Evolutionary conservation across 176 grass and related monocot species (phyloP).

Genomic region (Musa acuminata): DNA sequence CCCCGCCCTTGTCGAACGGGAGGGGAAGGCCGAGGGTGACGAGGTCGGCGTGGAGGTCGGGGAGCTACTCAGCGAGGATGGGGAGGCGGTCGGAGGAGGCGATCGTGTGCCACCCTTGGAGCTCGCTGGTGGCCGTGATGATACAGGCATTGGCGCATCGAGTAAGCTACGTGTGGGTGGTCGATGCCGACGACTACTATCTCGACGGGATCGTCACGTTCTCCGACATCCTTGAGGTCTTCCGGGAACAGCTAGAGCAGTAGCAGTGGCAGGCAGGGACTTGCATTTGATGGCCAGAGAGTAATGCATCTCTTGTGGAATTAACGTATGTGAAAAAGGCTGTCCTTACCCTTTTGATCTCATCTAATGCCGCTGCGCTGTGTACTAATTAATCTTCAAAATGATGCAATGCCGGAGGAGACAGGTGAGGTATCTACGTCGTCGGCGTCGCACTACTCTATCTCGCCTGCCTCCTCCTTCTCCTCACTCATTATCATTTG

Average conservation of each 20-base stretch:
- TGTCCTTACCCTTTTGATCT: no score
- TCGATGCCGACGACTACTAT: constrained; percentile 27
- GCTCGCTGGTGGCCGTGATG: constrained; percentile 72
- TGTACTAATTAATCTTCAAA: no score
- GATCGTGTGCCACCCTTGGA: constrained; percentile 44
- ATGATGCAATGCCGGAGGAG: no score
- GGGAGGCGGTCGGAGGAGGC: constrained; percentile 31
- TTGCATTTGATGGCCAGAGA: no score
- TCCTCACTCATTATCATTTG: no score
- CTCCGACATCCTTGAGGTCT: constrained; percentile 44
- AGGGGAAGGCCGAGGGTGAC: constrained; percentile 19
- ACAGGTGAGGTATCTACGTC: no score
- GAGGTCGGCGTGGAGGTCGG: neutral
- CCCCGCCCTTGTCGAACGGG: neutral
- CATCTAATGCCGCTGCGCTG: no score
- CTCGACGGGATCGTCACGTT: constrained; percentile 51
- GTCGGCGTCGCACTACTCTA: no score
- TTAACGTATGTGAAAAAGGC: no score
- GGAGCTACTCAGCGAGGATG: constrained; percentile 18
- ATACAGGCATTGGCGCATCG: constrained; percentile 59
- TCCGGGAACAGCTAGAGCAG: constrained; percentile 31
- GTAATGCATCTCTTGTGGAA: no score
- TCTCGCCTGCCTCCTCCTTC: no score
- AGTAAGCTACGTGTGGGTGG: constrained; percentile 62
- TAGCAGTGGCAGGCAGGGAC: no score